Conservation (phyloP, 169 alveolate species). For the Plasmodium gaboni region DNA sequence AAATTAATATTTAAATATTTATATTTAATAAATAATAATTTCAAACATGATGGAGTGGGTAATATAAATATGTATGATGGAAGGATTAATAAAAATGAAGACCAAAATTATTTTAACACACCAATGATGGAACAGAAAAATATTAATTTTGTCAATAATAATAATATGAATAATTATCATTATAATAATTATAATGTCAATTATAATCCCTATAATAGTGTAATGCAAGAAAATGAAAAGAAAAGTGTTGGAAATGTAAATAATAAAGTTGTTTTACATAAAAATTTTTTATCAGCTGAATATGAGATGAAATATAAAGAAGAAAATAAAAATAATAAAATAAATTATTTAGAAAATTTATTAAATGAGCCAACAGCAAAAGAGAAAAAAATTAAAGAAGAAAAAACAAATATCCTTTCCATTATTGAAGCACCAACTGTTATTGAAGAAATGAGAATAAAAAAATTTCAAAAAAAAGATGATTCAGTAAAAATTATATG, state of each 20-base stretch:
- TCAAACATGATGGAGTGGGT: background rate
- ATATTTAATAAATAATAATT: constrained; percentile 7
- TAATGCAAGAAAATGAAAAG: constrained; percentile 46
- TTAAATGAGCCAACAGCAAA: constrained; percentile 74
- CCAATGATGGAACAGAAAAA: constrained; percentile 3
- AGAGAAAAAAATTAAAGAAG: constrained; percentile 64
- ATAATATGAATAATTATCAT: background rate
- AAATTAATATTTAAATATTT: constrained; percentile 31
- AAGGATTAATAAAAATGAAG: constrained; percentile 8
- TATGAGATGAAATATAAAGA: constrained; percentile 21
- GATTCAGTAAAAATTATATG: constrained; percentile 80
- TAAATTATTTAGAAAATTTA: constrained; percentile 54
- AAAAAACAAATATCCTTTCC: constrained; percentile 74
- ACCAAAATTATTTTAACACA: background rate
- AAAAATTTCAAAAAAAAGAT: constrained; percentile 79
- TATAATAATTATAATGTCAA: background rate
- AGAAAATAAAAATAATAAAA: constrained; percentile 27
- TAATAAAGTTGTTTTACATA: background rate
- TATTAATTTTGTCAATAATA: background rate
- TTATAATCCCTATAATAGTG: constrained; percentile 8
- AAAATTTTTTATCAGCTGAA: background rate
- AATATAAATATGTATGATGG: background rate
- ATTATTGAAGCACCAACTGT: constrained; percentile 78
- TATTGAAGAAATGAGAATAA: constrained; percentile 77
- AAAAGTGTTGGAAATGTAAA: constrained; percentile 11